Evolutionary conservation across 2,329 filamentous ascomycete species (phyloP).

Genomic region (Diplodia intermedia): DNA sequence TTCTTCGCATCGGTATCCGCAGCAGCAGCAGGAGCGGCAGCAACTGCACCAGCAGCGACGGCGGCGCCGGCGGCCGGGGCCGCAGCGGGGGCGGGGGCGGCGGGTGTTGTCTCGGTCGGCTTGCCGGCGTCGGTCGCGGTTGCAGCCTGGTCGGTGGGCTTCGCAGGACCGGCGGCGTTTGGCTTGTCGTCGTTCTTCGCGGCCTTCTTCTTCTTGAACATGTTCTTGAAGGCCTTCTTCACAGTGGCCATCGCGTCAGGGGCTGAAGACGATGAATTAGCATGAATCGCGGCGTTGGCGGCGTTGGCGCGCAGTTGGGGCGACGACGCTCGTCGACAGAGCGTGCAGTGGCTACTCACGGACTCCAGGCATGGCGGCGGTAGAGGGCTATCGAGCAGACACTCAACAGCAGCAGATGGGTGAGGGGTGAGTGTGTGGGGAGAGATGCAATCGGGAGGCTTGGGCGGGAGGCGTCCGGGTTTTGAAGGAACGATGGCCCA

Average conservation of each 20-base stretch:
- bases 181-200: conserved; percentile 34
- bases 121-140: conserved; percentile 39
- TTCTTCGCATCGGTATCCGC: conserved; percentile 41
- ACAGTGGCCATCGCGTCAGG: conserved; percentile 46
- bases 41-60: conserved; percentile 40
- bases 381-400: conserved; percentile 14
- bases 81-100: conserved; percentile 40
- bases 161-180: conserved; percentile 21
- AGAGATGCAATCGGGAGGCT: conserved; percentile 18
- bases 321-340: conserved; percentile 4
- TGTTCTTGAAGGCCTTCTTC: conserved; percentile 49
- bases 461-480: conserved; percentile 27
- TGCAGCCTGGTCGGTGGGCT: conserved; percentile 40
- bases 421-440: not conserved
- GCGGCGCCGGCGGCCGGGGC: conserved; percentile 41
- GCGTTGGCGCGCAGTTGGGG: not conserved
- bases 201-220: conserved; percentile 43
- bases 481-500: conserved; percentile 31
- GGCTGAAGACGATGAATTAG: conserved; percentile 37
- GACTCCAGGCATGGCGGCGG: conserved; percentile 47
- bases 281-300: conserved; percentile 7
- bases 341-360: conserved; percentile 43
- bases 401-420: conserved; percentile 11
- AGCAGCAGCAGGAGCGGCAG: conserved; percentile 32
- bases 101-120: conserved; percentile 46